phyloP scores from a whole-genome alignment of 2,329 filamentous ascomycete genomes.

The Emericellopsis cladophorae region DNA sequence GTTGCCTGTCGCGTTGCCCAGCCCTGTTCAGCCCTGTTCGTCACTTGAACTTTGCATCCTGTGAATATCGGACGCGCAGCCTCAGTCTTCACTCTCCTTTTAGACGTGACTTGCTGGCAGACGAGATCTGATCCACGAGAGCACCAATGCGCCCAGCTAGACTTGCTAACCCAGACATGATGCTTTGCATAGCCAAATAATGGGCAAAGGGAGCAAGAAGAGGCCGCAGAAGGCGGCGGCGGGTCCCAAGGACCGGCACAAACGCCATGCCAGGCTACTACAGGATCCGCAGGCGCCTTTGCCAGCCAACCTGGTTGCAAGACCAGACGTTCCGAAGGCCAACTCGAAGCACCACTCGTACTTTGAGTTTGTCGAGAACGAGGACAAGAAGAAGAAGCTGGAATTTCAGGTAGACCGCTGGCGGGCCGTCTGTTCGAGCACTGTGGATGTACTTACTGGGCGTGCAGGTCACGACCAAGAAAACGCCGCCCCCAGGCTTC shows the following conservation, averaged over 20 bases:
- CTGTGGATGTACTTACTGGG: not conserved
- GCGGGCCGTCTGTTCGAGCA: not conserved
- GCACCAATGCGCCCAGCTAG: too few relatives aligned
- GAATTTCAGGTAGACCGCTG: slow-evolving; percentile 40
- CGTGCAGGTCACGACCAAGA: slow-evolving; percentile 36
- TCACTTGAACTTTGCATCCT: too few relatives aligned
- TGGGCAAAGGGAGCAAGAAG: slow-evolving; percentile 23
- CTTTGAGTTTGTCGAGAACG: slow-evolving; percentile 52
- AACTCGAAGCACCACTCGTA: slow-evolving; percentile 47
- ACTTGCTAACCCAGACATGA: too few relatives aligned
- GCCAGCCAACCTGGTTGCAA: slow-evolving; percentile 22
- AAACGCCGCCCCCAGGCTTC: slow-evolving; percentile 44
- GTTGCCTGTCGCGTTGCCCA: too few relatives aligned
- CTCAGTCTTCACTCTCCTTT: too few relatives aligned
- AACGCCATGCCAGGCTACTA: slow-evolving; percentile 16
- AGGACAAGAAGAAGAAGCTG: slow-evolving; percentile 52
- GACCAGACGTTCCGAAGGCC: slow-evolving; percentile 25
- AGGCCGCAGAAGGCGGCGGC: slow-evolving; percentile 14
- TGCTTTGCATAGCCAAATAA: slow-evolving; percentile 5
- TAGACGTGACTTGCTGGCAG: too few relatives aligned
- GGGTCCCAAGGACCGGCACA: slow-evolving; percentile 22
- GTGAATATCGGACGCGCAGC: too few relatives aligned
- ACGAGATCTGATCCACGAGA: too few relatives aligned
- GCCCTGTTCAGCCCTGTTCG: too few relatives aligned
- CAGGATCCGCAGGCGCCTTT: slow-evolving; percentile 19